Conservation (phyloP, 176 grass and related monocot genomes). For the Typha latifolia region DNA sequence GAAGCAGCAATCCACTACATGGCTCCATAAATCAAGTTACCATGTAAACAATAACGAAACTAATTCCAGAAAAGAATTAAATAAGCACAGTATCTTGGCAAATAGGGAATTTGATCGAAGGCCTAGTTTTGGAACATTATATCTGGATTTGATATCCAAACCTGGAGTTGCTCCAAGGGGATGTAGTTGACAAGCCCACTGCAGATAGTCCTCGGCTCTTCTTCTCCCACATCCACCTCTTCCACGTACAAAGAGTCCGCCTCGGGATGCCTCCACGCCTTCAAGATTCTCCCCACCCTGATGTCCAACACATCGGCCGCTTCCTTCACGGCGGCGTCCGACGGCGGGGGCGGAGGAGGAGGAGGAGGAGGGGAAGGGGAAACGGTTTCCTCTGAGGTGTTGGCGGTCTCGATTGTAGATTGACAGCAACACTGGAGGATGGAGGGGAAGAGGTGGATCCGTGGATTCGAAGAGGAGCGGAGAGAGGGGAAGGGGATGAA, state of each 20-base stretch:
- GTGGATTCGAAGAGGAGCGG: no score
- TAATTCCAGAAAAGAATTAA: no score
- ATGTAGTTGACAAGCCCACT: conserved; percentile 84
- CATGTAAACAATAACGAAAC: no score
- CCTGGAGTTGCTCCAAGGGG: conserved; percentile 67
- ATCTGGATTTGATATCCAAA: neutral
- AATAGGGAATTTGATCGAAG: neutral
- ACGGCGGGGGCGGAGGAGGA: neutral
- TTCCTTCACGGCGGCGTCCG: conserved; percentile 36
- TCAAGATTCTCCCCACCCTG: conserved; percentile 71
- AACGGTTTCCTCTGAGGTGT: neutral
- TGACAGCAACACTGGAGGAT: no score
- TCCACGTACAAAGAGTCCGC: conserved; percentile 86
- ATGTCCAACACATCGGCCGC: conserved; percentile 58
- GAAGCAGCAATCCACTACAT: no score
- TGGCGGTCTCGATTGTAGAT: no score
- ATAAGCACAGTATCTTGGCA: no score
- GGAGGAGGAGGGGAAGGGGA: neutral
- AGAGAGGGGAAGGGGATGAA: no score
- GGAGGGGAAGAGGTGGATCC: no score
- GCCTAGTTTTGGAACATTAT: neutral
- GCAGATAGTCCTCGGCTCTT: conserved; percentile 75
- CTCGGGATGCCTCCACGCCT: conserved; percentile 79
- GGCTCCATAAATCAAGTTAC: no score
- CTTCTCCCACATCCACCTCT: conserved; percentile 81